Evolutionary conservation across 2,329 filamentous ascomycete species (phyloP), one percentile per base, ranked within the genome.

Genomic region (Penicillium sp.): DNA sequence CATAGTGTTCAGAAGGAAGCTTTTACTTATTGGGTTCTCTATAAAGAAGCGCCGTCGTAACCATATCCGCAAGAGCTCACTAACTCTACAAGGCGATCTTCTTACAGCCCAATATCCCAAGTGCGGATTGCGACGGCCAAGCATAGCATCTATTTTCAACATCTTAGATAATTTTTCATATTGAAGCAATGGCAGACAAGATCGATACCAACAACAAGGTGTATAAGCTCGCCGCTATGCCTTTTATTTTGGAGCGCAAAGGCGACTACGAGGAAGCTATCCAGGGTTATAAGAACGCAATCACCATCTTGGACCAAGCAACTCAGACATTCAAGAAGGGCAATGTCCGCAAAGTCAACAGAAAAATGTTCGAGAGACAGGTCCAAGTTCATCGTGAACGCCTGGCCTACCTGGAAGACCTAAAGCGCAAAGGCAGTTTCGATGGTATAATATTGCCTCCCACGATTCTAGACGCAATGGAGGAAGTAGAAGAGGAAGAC

Each of bases 321-420:
- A 35, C 35, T 6, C 27, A 60, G 30, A 51, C 29, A 26, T 57
- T 55, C 48, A 61, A 58, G 27, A 61, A 60, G 29, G 50, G 45
- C 3, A 45, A 42, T 5, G 51, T 53, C 16, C 57, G 23, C 45
- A 59, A 59, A 41, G 42, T 60, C 23, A 43, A 55, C 40, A 52
- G 59, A 18, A 61, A 61, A 26, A 55, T 61, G 59, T 61, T 59
- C n/a, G 57, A 61, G 47, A 47, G 59, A 19, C 59, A 61, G 32
- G 55, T 55, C 7, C 26, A 55, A 29, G 39, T 61, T 38, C 59
- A 60, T 29, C 51, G 51, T 5, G 59, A 61, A 34, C 48, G 59
- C 7, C 47, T 61, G 2, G 52, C 42, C 4, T 59, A 61, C 32
- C 41, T 61, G 1, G 57, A 60, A 35, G 26, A 19, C 7, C 30